Evolutionary conservation across 352 stramenopile genomes (phyloP), one percentile per base, ranked within the genome.

Genomic region (Pythium aphanidermatum): DNA sequence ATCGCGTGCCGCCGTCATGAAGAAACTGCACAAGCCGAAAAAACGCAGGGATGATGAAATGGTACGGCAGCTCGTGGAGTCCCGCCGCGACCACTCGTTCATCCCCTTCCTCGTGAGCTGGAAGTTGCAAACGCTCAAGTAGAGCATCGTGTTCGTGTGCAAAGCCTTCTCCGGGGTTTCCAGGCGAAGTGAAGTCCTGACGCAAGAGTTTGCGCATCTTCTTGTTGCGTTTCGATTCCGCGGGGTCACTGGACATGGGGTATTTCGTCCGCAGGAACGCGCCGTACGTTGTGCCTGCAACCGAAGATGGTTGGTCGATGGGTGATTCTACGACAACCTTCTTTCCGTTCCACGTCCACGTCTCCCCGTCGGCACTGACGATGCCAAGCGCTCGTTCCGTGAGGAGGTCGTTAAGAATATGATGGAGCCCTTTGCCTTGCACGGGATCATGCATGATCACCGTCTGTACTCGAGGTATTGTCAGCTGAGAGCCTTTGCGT

Each of bases 361-460:
- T 23, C 7, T 65, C 58, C 11, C 53, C 61, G 19, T 66, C 57
- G 5, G 20, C 19, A 14, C 35, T 33, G 1, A 79, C 54, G 21
- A 20, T 17, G 4, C 78, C 78, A 5, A 65, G 61, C 17, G 71
- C 69, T 14, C 55, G 53, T 59, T 91, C 79, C 2, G 71, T 77
- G 33, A 91, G 62, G 32, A 91, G 46, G 37, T 91, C 79, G 47
- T 91, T 91, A 4, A 91, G 49, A 40, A 91, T 82, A 46, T 85
- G 48, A 2, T 46, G 44, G n/a, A 91, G 64, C 6, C 68, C 70
- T 58, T 91, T 91, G 51, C 72, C 74, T 51, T 91, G 79, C 47
- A 86, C 65, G 0, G 75, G 79, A 50, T 91, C 79, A 50, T 87
- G 74, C 79, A 91, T 88, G 42, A 91, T 91, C 33, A 88, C 41